Percentiles rank a stretch among this genome's conserved stretches.
Evolutionary conservation across 2,329 filamentous ascomycete genomes (phyloP).

Genomic region (Cyphellophora attinorum): DNA sequence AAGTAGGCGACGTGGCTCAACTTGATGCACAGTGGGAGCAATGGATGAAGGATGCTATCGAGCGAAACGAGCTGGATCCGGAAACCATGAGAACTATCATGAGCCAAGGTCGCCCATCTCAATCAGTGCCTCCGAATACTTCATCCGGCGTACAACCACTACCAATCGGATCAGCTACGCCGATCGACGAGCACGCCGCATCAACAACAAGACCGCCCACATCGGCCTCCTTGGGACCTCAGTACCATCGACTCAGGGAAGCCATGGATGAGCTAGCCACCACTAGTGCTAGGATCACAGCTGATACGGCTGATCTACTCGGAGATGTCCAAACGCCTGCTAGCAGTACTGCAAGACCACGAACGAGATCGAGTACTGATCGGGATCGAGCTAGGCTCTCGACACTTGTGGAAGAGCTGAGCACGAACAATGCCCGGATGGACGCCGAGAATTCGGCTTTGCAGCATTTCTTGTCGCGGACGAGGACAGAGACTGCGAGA

Average conservation of each 20-base stretch:
- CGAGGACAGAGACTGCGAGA: constrained; percentile 13
- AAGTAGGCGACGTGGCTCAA: constrained; percentile 32
- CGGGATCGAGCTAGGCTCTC: not conserved
- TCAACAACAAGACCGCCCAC: not conserved
- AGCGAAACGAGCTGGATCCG: constrained; percentile 20
- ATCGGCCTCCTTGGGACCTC: not conserved
- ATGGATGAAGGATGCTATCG: constrained; percentile 48
- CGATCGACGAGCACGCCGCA: not conserved
- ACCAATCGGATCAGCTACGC: too few relatives aligned
- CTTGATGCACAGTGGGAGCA: constrained; percentile 44
- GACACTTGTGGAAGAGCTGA: constrained; percentile 7
- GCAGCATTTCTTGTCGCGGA: constrained; percentile 7
- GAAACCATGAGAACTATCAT: not conserved
- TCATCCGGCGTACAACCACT: too few relatives aligned
- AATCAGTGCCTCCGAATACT: not conserved
- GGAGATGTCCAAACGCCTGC: not conserved
- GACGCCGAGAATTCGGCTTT: constrained; percentile 6
- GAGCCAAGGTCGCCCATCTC: not conserved
- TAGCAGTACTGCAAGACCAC: not conserved
- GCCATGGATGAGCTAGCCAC: constrained; percentile 8
- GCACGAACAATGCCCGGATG: constrained; percentile 8
- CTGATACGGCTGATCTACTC: constrained; percentile 3
- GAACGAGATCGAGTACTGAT: too few relatives aligned
- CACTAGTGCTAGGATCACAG: constrained; percentile 6
- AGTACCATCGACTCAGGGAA: constrained; percentile 1